phyloP scores from a whole-genome alignment of 139 green algal species.

The Diplosphaera chodatii region DNA sequence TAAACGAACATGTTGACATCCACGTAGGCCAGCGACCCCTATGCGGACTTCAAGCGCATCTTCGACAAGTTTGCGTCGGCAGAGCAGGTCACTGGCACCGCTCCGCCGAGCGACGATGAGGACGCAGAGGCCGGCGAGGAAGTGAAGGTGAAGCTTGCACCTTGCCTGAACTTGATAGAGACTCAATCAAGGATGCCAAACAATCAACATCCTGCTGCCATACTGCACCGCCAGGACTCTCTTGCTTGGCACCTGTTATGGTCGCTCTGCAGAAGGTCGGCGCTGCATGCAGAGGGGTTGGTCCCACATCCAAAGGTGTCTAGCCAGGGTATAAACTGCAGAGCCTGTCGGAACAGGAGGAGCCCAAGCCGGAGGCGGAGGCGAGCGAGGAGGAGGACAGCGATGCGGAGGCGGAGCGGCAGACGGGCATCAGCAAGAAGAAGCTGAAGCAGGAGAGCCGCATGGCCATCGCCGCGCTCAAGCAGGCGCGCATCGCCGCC shows the following conservation, averaged over 20 bases:
- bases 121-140: slow-evolving; percentile 2
- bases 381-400: slow-evolving; percentile 16
- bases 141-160: slow-evolving; percentile 1
- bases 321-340: too few relatives aligned
- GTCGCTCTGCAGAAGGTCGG: too few relatives aligned
- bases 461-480: slow-evolving; percentile 87
- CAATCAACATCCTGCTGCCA: too few relatives aligned
- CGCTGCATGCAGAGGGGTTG: too few relatives aligned
- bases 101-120: slow-evolving; percentile 8
- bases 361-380: not conserved
- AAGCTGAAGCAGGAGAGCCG: slow-evolving; percentile 69
- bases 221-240: too few relatives aligned
- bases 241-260: too few relatives aligned
- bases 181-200: too few relatives aligned
- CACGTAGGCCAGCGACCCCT: not conserved
- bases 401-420: slow-evolving; percentile 41
- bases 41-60: slow-evolving; percentile 61
- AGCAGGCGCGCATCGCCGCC: too few relatives aligned
- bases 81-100: slow-evolving; percentile 45
- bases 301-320: too few relatives aligned
- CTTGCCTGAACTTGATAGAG: too few relatives aligned
- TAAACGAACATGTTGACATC: not conserved
- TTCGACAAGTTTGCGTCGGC: slow-evolving; percentile 59
- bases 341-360: too few relatives aligned
- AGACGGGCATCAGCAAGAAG: slow-evolving; percentile 65